Evolutionary conservation across 1,284 basidiomycete species (phyloP), one percentile per base, ranked within the genome.

Genomic region (Malassezia cuniculi): DNA sequence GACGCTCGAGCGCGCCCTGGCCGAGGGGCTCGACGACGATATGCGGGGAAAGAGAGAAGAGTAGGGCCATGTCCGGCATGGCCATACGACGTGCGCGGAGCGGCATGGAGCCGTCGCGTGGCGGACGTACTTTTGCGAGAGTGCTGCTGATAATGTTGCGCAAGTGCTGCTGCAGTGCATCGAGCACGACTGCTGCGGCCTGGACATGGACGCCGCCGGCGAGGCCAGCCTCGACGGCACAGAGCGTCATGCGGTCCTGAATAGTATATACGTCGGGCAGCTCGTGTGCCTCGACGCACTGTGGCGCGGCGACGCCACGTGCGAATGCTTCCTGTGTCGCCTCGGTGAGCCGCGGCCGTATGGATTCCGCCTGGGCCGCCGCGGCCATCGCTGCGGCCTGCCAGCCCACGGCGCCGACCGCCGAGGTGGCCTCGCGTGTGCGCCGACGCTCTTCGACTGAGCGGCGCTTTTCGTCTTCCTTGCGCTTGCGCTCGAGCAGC

Each of bases 181-280:
- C 48, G 14, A 62, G 47, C 8, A 65, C 48, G 36, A 69, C 47
- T 7, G 64, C 66, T 4, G 66, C 67, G 2, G 68, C 67, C 31
- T 68, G 53, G 1, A 51, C 41, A 15, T 64, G 55, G 3, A 68
- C 61, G 10, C 70, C 70, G 1, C 55, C 58, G 0, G 48, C 32
- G 37, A 71, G 49, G 8, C 68, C 68, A 1, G 53, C 55, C 32
- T 71, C 65, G 26, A 68, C 69, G 4, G 69, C 68, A 10, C 66
- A 39, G 6, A 67, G 40, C 15, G 62, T 55, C 70, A 71, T 71
- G 5, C 69, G 53, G 39, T 71, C 70, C 17, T 52, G 55, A 26
- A 71, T 45, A 4, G 47, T 50, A 16, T 71, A 66, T 3, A 61
- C 20, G 40, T 70, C 69, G 4, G 69, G 70, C 16, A 71, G 36